Evolutionary conservation across 805 yeast species (phyloP), one percentile per base, ranked within the genome.

Genomic region (Kodamaea jinghongensis): DNA sequence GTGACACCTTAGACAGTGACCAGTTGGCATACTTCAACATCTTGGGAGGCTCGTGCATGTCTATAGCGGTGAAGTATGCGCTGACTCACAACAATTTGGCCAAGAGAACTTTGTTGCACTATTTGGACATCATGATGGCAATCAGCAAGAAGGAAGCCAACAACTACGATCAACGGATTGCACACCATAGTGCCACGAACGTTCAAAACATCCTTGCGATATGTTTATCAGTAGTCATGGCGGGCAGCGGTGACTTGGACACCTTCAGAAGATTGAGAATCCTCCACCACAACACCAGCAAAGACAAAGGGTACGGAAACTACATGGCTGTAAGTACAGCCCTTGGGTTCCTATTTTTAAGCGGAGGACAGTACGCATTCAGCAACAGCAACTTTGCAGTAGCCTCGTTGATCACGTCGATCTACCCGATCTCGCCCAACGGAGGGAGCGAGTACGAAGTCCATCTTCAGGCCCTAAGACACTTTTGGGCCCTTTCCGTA

Each of bases 341-440:
- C 0, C 61, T 93, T 28, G 99, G 99, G 2, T 79, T 91, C 50
- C 65, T 91, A 39, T 90, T 91, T 55, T 59, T 93, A 27, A 96
- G 96, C 0, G 93, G 96, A 1, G 96, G 98, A 0, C 96, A 88
- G 56, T 88, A 79, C 58, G 89, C 95, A 0, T 75, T 93, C 42
- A 71, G 78, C 28, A 73, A 71, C 12, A 76, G 84, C 3, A 73
- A 78, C 40, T 67, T 83, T 51, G 78, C 87, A 2, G 65, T 81
- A 39, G 95, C 90, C 0, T 60, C 83, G 2, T 69, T 93, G 50
- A 63, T 88, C 1, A 75, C 87, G 0, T 74, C 96, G 0, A 67
- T 86, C n/a, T 80, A 87, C 48, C 97, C 97, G 2, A 68, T 81
- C 2, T 81, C 79, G 45, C 83, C 88, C 1, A 61, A 58, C 31